phyloP scores from a whole-genome alignment of 1,284 basidiomycete genomes.

The Clitocybe nebularis region DNA sequence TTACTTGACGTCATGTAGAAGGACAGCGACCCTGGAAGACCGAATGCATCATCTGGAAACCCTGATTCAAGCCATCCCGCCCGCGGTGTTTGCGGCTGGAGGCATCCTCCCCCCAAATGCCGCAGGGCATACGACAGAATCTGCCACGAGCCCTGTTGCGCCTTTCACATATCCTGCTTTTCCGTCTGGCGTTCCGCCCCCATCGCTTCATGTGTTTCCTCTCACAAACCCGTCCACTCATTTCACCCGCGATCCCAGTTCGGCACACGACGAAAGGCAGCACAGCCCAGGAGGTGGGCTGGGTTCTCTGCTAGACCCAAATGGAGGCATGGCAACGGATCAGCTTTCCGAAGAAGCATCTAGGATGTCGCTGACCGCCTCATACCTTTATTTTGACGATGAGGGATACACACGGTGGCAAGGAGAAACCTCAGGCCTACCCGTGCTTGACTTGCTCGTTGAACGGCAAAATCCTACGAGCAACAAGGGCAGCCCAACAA shows the following conservation, averaged over 20 bases:
- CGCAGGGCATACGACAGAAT: conserved; percentile 28
- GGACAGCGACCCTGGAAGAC: conserved; percentile 75
- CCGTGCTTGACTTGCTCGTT: conserved; percentile 76
- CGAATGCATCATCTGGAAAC: conserved; percentile 82
- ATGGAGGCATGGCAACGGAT: conserved; percentile 32
- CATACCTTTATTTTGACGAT: conserved; percentile 79
- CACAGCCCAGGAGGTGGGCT: conserved; percentile 43
- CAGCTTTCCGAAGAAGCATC: conserved; percentile 53
- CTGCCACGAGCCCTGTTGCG: conserved; percentile 43
- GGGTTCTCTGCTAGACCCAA: conserved; percentile 34
- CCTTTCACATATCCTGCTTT: conserved; percentile 53
- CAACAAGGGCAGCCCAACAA: conserved; percentile 15
- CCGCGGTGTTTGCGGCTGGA: conserved; percentile 68
- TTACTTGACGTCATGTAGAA: conserved; percentile 35
- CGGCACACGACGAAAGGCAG: conserved; percentile 34
- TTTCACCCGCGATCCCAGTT: conserved; percentile 46
- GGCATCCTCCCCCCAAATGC: conserved; percentile 29
- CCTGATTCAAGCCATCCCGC: conserved; percentile 76
- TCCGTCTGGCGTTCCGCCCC: conserved; percentile 69
- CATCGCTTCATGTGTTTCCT: conserved; percentile 69
- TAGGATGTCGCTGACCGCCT: conserved; percentile 61
- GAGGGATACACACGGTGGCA: conserved; percentile 83
- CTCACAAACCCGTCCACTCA: conserved; percentile 75
- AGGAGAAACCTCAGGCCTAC: conserved; percentile 86
- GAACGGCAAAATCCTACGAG: conserved; percentile 43